These are phyloP conservation scores for Pseudogymnoascus sp. DNA, from an alignment of 2,329 filamentous ascomycete species.

Conservation along the genomic window DNA sequence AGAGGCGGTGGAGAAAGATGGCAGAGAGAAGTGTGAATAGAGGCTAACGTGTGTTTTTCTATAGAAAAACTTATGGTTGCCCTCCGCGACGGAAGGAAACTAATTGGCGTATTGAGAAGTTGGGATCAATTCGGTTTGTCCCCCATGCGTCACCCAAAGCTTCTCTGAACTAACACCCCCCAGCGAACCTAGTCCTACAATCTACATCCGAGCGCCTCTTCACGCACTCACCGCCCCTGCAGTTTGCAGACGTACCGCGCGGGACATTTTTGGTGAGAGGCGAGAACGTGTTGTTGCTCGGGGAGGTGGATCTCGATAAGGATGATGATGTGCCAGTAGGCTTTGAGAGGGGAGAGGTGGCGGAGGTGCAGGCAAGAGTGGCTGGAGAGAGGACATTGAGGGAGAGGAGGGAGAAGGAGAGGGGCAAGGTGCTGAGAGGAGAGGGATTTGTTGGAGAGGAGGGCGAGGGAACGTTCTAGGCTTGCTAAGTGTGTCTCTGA, in stretches of 20 bases:
- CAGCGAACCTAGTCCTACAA: constrained; percentile 91
- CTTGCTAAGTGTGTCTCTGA: too few relatives aligned
- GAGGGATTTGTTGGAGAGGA: constrained; percentile 87
- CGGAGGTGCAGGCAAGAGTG: constrained; percentile 63
- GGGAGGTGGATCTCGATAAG: constrained; percentile 93
- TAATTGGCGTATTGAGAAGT: constrained; percentile 84
- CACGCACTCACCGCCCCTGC: constrained; percentile 35
- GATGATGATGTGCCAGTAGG: constrained; percentile 77
- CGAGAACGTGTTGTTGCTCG: constrained; percentile 92
- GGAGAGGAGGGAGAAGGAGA: constrained; percentile 64
- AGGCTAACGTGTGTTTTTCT: constrained; percentile 21
- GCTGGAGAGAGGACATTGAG: constrained; percentile 62
- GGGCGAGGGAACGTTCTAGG: constrained; percentile 27
- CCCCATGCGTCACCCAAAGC: constrained; percentile 8
- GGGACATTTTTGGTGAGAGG: constrained; percentile 89
- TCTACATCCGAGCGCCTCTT: constrained; percentile 87
- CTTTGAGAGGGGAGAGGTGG: constrained; percentile 56
- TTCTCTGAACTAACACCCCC: constrained; percentile 13
- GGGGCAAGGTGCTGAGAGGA: constrained; percentile 61
- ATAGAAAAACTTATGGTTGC: constrained; percentile 91
- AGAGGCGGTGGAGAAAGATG: constrained; percentile 14
- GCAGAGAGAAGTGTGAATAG: constrained; percentile 4
- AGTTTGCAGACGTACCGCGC: constrained; percentile 78
- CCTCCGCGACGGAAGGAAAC: constrained; percentile 85
- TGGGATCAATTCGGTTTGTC: constrained; percentile 94